These are phyloP conservation scores for Cladophialophora yegresii DNA, from an alignment of 2,329 filamentous ascomycete genomes.

Conservation along the genomic window DNA sequence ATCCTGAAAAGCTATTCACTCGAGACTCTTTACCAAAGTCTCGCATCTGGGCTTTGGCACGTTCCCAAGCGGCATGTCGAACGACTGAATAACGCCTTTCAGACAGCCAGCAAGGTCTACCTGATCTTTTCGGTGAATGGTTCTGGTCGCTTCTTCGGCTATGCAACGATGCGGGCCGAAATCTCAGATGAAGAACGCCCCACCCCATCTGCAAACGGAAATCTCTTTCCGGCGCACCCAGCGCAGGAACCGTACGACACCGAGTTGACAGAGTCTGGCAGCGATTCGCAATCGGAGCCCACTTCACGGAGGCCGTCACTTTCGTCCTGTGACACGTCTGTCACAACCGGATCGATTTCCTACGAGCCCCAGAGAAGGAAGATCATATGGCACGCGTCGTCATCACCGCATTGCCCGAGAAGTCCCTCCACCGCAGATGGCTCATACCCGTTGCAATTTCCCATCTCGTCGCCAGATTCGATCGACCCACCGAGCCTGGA, in stretches of 20 bases:
- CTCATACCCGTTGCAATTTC: too few relatives aligned
- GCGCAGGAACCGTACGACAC: not conserved
- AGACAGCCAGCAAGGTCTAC: constrained; percentile 28
- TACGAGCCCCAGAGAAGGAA: constrained; percentile 27
- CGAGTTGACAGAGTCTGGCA: not conserved
- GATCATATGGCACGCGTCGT: constrained; percentile 26
- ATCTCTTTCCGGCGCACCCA: not conserved
- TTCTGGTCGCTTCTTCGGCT: constrained; percentile 27
- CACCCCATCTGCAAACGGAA: constrained; percentile 3
- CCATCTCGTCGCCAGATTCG: not conserved
- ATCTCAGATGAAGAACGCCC: constrained; percentile 6
- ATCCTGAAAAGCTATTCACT: constrained; percentile 29
- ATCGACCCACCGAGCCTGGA: not conserved
- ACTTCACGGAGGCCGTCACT: constrained; percentile 16
- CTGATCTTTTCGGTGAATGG: constrained; percentile 31
- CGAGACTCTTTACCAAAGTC: constrained; percentile 26
- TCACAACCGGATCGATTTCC: constrained; percentile 18
- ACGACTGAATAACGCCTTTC: constrained; percentile 27
- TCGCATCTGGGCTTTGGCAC: constrained; percentile 23
- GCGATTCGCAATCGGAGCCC: not conserved
- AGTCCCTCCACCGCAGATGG: not conserved
- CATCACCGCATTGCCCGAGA: not conserved
- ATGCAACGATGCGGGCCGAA: constrained; percentile 27
- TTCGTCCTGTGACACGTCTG: constrained; percentile 16
- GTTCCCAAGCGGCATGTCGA: constrained; percentile 27